These are phyloP conservation scores for Sporothrix phasma DNA, from an alignment of 2,329 filamentous ascomycete genomes.

Conservation along the genomic window DNA sequence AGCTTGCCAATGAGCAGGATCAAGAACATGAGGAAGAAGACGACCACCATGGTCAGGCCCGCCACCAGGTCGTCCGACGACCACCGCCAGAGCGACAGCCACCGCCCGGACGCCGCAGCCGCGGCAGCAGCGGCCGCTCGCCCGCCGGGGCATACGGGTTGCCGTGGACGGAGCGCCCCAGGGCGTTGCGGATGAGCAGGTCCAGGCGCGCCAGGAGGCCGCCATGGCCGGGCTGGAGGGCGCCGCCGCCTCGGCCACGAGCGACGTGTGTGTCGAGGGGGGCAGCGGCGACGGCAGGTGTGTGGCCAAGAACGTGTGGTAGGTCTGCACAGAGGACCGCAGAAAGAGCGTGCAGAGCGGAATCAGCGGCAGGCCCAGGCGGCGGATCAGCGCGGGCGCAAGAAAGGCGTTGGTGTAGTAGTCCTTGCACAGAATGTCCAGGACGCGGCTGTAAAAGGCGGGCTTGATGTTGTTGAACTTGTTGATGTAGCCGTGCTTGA, in stretches of 20 bases:
- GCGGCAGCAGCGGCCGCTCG: constrained; percentile 17
- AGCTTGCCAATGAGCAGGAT: constrained; percentile 78
- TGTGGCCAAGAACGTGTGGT: constrained; percentile 93
- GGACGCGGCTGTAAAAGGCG: constrained; percentile 74
- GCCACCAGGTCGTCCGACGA: constrained; percentile 66
- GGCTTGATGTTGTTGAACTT: constrained; percentile 98
- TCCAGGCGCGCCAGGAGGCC: constrained; percentile 74
- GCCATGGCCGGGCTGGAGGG: constrained; percentile 64
- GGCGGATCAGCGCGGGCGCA: constrained; percentile 78
- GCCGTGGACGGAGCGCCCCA: constrained; percentile 64
- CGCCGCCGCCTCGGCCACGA: constrained; percentile 48
- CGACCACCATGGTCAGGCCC: constrained; percentile 68
- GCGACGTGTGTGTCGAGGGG: constrained; percentile 53
- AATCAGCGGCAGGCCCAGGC: constrained; percentile 82
- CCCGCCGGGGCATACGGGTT: constrained; percentile 30
- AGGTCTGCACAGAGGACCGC: constrained; percentile 86
- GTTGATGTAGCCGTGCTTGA: constrained; percentile 95
- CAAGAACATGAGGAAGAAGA: constrained; percentile 78
- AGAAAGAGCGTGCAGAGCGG: constrained; percentile 93
- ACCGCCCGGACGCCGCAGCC: not conserved
- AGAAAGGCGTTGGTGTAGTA: constrained; percentile 95
- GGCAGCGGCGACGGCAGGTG: constrained; percentile 67
- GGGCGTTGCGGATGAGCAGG: constrained; percentile 62
- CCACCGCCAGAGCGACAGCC: constrained; percentile 27
- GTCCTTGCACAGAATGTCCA: constrained; percentile 92